Evolutionary conservation across 2,329 filamentous ascomycete species (phyloP), one percentile per base, ranked within the genome.

Genomic region (Trichoderma atrobrunneum): DNA sequence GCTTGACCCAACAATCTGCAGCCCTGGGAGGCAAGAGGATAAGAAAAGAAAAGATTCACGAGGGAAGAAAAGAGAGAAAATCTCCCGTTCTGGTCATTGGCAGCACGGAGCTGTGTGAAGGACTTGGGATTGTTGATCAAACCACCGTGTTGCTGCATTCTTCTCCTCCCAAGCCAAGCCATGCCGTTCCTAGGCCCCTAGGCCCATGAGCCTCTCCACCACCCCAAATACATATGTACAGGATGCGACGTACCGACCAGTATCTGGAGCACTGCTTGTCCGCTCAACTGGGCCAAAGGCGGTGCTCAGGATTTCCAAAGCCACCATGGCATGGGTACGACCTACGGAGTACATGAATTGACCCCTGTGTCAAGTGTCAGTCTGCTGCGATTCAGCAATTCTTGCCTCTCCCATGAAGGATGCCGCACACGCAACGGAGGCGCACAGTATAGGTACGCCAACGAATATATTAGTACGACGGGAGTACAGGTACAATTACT

Each of bases 151-250:
- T 34, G 60, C 30, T 34, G 72, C 16, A 56, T 62, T 56, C 39
- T 56, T 56, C n/a, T 30, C 24, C 48, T 43, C 56, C 54, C 36
- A 39, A 61, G 36, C 56, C 57, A 59, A 62, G 57, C 57, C 66
- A 54, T 39, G 12, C 66, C 64, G 59, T 28, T 63, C 60, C 36
- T 43, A 43, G 60, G 60, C 39, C 60, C 30, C 30, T 62, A 18
- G 60, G 66, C 51, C 71, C 67, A 72, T 21, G 71, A 66, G 68
- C 36, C 71, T 72, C 71, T 70, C 66, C 71, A 72, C 71, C 54
- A 60, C 61, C 39, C 57, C 66, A 62, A 70, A 48, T 26, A n/a
- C n/a, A n/a, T n/a, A 26, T 32, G 34, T 68, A 60, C 66, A 70
- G 39, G 39, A 24, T 21, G 66, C 54, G 36, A 69, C n/a, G 66